Base-by-base conservation (phyloP, 805 yeast genomes). In the Nakazawaea siamensis region DNA sequence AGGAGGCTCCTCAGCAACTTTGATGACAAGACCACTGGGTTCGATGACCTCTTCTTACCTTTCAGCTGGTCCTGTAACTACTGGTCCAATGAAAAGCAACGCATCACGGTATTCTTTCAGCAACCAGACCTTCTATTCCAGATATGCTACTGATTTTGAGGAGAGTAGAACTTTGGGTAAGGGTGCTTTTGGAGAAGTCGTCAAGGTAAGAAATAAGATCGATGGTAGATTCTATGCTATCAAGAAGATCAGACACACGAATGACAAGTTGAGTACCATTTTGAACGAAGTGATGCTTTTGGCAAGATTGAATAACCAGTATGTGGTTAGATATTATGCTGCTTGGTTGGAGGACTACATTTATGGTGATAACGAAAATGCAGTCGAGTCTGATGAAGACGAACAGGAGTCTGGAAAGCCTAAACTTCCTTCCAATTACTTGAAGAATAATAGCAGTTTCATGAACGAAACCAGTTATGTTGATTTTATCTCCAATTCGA, bases 101-200 rank as follows among this genome's bases (percentile, higher is more conserved):
- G 63, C 64, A 41, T 55, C 55, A 24, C 62, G 64, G 8, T 51
- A 64, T 5, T 47, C 62, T 29, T 16, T 37, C 50, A 4, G 44
- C 54, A 4, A 43, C 45, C 13, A 33, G 10, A 23, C 37, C 18
- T 43, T 44, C 2, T 57, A 65, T 38, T 86, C 95, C 1, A 66
- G 98, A 43, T 92, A 90, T 52, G 82, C 78, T 3, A 75, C 88
- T 42, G 99, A 92, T 52, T 92, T 94, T 56, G 98, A 92, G 55
- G 98, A 92, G 52, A 82, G 86, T 29, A 92, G 90, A 0, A 74
- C 80, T 15, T 59, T 92, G 7, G 99, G 99, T 2, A 76, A 78
- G 46, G 99, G 99, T 26, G 99, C 94, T 0, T 92, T 82, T 58
- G 99, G 99, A 5, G 97, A 92, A 55, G 99, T 92, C 7, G 96